A percentile compares a stretch with the other conserved stretches of the same genome.
Evolutionary conservation across 108 stramenopile species (phyloP).

Genomic region (Cyclotella cryptica): DNA sequence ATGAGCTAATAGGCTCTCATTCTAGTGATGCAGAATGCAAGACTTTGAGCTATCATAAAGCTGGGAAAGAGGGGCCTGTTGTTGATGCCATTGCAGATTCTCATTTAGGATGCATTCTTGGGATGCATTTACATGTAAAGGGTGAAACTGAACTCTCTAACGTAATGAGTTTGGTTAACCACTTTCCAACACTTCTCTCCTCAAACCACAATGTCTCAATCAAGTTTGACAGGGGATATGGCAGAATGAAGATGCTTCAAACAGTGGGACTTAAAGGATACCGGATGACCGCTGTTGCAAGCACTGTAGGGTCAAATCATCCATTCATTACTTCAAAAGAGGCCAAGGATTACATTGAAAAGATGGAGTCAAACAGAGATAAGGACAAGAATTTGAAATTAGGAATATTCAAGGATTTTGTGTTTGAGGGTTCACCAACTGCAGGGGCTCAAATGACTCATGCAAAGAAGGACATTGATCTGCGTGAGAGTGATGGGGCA

Average conservation of each 20-base stretch:
- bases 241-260: neutral
- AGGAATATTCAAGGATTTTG: neutral
- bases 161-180: neutral
- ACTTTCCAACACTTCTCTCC: neutral
- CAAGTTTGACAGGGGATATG: neutral
- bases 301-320: neutral
- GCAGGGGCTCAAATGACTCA: neutral
- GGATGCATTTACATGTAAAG: neutral
- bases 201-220: neutral
- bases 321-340: slow-evolving; percentile 4
- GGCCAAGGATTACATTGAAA: neutral
- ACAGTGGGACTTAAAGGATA: neutral
- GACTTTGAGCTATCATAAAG: neutral
- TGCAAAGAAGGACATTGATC: neutral
- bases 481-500: neutral
- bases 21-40: neutral
- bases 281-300: neutral
- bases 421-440: neutral
- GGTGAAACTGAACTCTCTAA: neutral
- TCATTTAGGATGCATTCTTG: slow-evolving; percentile 1
- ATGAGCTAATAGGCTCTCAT: neutral
- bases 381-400: neutral
- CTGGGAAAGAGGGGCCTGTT: neutral
- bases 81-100: neutral
- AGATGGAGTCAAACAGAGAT: neutral